Evolutionary conservation across 139 green algal species (phyloP).

Genomic region (Astrephomene gubernaculifera): DNA sequence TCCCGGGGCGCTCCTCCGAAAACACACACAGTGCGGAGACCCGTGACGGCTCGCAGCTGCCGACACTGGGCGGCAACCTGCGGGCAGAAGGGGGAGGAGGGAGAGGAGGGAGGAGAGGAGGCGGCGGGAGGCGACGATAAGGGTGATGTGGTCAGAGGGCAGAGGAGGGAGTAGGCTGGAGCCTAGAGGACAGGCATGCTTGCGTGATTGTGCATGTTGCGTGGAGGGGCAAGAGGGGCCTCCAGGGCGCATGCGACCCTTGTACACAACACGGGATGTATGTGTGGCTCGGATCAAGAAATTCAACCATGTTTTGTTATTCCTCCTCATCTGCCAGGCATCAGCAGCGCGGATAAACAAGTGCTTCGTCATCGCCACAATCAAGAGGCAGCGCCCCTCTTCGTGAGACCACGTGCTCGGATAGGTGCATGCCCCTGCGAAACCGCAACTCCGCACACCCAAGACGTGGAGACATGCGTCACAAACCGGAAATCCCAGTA

Average conservation of each 20-base stretch:
- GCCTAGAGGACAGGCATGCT: too few species aligned
- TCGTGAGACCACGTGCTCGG: background rate
- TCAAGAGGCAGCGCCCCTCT: too few species aligned
- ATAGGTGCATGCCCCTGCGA: background rate
- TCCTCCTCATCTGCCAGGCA: slow-evolving; percentile 20
- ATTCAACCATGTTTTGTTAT: slow-evolving; percentile 41
- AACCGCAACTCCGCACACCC: too few species aligned
- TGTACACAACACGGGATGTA: too few species aligned
- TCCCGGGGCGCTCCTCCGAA: slow-evolving; percentile 77
- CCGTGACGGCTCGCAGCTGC: slow-evolving; percentile 48
- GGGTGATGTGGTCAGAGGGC: background rate
- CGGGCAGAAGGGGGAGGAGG: background rate
- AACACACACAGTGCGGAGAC: slow-evolving; percentile 59
- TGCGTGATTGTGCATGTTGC: too few species aligned
- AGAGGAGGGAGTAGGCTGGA: too few species aligned
- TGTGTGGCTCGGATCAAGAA: slow-evolving; percentile 43
- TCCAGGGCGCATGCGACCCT: too few species aligned
- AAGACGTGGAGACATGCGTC: too few species aligned
- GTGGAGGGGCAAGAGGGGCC: too few species aligned
- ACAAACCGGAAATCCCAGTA: too few species aligned
- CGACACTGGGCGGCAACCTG: slow-evolving; percentile 42
- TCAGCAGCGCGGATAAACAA: slow-evolving; percentile 48
- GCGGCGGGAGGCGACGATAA: background rate
- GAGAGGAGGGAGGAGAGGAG: background rate
- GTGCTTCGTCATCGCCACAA: slow-evolving; percentile 6